Conservation (phyloP, 805 yeast genomes). For the Saccharomyces jurei region DNA sequence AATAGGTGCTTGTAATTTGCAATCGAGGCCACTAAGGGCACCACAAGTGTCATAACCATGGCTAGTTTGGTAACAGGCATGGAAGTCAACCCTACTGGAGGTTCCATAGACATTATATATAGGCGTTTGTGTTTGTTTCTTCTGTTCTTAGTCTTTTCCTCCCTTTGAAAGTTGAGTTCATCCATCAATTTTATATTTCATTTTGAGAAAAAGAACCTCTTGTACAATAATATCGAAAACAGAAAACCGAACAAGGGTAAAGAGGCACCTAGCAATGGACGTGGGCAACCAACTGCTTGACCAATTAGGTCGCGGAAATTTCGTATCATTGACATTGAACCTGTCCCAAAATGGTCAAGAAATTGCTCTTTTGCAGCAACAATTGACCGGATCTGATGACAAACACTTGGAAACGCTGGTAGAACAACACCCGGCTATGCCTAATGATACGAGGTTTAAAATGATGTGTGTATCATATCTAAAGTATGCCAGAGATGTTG, state of each 20-base stretch:
- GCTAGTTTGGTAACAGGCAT: conserved; percentile 24
- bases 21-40: conserved; percentile 24
- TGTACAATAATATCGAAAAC: neutral
- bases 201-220: neutral
- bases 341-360: conserved; percentile 12
- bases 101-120: conserved; percentile 15
- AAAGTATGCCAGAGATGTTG: conserved; percentile 39
- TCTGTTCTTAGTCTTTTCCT: neutral
- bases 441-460: conserved; percentile 36
- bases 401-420: conserved; percentile 23
- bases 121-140: neutral
- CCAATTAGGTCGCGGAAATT: neutral
- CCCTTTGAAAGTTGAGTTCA: conserved; percentile 1
- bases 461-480: conserved; percentile 43
- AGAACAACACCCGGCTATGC: conserved; percentile 26
- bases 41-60: conserved; percentile 19
- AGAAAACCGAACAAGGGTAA: neutral
- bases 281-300: conserved; percentile 1
- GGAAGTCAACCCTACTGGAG: conserved; percentile 14
- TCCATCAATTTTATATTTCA: neutral
- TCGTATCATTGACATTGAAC: neutral
- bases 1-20: conserved; percentile 24
- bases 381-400: conserved; percentile 7
- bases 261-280: conserved; percentile 18
- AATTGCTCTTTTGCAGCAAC: conserved; percentile 28